Evolutionary conservation across 1,284 basidiomycete species (phyloP).

Genomic region (Tetrapyrgos nigripes): DNA sequence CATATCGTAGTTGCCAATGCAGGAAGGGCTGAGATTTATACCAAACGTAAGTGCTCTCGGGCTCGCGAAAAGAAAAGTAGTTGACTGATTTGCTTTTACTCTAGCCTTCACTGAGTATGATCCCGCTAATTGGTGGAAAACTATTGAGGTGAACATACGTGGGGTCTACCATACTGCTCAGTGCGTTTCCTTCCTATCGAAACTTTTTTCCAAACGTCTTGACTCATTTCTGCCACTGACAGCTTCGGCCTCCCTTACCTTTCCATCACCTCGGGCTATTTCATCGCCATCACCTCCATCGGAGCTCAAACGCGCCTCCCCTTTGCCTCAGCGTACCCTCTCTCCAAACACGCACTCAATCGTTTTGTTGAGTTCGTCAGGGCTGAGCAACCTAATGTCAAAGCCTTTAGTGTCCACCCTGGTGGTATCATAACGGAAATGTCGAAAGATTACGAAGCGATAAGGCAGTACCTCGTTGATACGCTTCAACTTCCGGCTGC

Average conservation of each 20-base stretch:
- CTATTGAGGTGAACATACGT: slow-evolving; percentile 8
- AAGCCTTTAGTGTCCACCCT: slow-evolving; percentile 1
- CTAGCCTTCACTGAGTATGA: slow-evolving; percentile 2
- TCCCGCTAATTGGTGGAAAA: slow-evolving; percentile 3
- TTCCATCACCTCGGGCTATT: neutral
- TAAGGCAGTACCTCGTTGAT: neutral
- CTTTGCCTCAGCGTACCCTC: slow-evolving; percentile 1
- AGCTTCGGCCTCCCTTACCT: slow-evolving; percentile 3
- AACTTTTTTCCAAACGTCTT: neutral
- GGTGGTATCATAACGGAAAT: slow-evolving; percentile 2
- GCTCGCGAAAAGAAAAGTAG: neutral
- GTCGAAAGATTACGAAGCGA: neutral
- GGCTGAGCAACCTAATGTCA: slow-evolving; percentile 4
- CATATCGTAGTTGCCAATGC: slow-evolving; percentile 8
- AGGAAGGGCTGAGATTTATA: slow-evolving; percentile 1
- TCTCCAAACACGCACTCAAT: neutral
- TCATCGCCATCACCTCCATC: neutral
- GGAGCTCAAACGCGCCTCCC: neutral
- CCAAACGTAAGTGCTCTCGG: neutral
- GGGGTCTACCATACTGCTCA: slow-evolving; percentile 6
- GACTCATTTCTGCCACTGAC: too few species aligned
- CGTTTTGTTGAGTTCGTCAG: neutral
- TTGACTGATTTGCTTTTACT: neutral
- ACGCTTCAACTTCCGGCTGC: slow-evolving; percentile 6
- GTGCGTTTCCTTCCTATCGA: neutral